Evolutionary conservation across 2,329 filamentous ascomycete genomes (phyloP), one percentile per base, ranked within the genome.

Genomic region (Biscogniauxia sp.): DNA sequence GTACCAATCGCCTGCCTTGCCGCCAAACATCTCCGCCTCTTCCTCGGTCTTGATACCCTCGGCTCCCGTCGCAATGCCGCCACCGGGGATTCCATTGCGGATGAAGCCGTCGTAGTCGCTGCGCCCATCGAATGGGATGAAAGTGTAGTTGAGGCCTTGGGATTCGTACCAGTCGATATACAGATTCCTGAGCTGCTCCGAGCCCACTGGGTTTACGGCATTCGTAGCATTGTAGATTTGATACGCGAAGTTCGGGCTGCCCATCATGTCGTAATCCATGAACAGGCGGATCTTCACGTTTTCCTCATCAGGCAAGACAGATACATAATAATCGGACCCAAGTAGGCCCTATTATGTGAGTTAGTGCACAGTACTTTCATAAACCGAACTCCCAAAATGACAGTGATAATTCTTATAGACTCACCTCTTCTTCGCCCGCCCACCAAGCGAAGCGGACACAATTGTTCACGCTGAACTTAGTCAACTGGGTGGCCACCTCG

Each of bases 51-150:
- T 87, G 70, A 84, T 68, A 17, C 76, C 81, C 68, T 82, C 78
- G 62, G 88, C 88, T 11, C 88, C 88, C 8, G 88, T 90, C 68
- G 88, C 88, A 60, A 91, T 79, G 13, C 89, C 89, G 25, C 88
- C 88, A 0, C 84, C 82, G 1, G 89, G 85, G 61, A 71, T 69
- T 1, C 67, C 69, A 25, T 69, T 68, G 15, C 61, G 59, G 23
- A 70, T 69, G 57, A 71, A 70, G 49, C 82, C 85, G 49, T 83
- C 86, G 69, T 94, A 94, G 75, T 95, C 91, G 64, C 88, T 91
- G 61, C 91, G 87, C 6, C 91, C 91, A 68, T 92, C 88, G 66
- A 95, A 94, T 1, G 86, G 84, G 26, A 90, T 90, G 60, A 89
- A 85, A 0, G 86, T 89, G 72, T 87, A 88, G 74, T 87, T 87